phyloP scores from a whole-genome alignment of 2,329 filamentous ascomycete genomes.

The Penicillium sp. region DNA sequence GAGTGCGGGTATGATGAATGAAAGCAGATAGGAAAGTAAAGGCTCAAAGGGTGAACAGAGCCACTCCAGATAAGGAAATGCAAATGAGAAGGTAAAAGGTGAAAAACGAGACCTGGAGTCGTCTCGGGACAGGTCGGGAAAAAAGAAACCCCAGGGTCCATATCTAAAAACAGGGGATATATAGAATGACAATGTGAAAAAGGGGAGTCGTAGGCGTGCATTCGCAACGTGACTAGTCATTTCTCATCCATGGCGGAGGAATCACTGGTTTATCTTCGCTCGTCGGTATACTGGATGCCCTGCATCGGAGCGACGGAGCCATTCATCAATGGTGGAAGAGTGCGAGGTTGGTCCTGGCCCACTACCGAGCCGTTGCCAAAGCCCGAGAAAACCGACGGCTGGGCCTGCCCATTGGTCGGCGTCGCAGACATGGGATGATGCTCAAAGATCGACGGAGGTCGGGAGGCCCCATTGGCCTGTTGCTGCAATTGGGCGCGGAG shows the following conservation, averaged over 20 bases:
- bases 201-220: slow-evolving; percentile 13
- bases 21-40: slow-evolving; percentile 8
- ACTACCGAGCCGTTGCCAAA: slow-evolving; percentile 31
- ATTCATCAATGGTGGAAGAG: slow-evolving; percentile 50
- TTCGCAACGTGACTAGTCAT: slow-evolving; percentile 25
- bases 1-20: slow-evolving; percentile 24
- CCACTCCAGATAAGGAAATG: slow-evolving; percentile 18
- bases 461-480: slow-evolving; percentile 33
- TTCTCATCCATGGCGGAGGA: slow-evolving; percentile 20
- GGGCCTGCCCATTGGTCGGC: slow-evolving; percentile 36
- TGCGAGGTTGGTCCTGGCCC: slow-evolving; percentile 46
- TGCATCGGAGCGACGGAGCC: slow-evolving; percentile 49
- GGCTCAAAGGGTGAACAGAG: slow-evolving; percentile 6
- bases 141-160: slow-evolving; percentile 6
- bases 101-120: slow-evolving; percentile 7
- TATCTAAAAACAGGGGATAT: slow-evolving; percentile 21
- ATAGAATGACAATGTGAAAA: slow-evolving; percentile 20
- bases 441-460: slow-evolving; percentile 35
- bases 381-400: slow-evolving; percentile 30
- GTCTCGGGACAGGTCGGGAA: neutral
- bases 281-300: slow-evolving; percentile 53
- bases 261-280: slow-evolving; percentile 38
- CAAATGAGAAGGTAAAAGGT: slow-evolving; percentile 14
- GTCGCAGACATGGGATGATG: slow-evolving; percentile 36
- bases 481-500: slow-evolving; percentile 42